Percentiles rank a stretch among this genome's conserved stretches.
phyloP scores from a whole-genome alignment of 2,329 filamentous ascomycete species.

The Ascomycota sp. region DNA sequence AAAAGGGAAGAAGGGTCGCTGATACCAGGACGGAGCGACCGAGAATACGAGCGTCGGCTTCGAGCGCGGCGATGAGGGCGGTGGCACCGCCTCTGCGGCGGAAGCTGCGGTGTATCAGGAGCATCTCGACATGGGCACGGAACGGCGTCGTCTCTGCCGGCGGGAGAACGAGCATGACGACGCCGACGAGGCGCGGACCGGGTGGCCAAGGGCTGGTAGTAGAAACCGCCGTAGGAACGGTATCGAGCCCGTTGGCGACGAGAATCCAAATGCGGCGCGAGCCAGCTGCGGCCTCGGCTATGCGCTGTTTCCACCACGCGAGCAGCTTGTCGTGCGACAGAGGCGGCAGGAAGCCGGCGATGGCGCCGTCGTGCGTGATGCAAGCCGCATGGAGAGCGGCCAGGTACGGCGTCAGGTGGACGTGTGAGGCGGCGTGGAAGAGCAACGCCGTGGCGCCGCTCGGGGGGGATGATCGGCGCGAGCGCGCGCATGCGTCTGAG shows the following conservation, averaged over 20 bases:
- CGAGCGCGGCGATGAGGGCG: conserved; percentile 30
- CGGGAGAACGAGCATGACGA: conserved; percentile 32
- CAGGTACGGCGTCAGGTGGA: conserved; percentile 32
- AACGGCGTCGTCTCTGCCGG: conserved; percentile 34
- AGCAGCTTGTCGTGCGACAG: conserved; percentile 34
- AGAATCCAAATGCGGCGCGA: conserved; percentile 32
- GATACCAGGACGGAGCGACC: conserved; percentile 31
- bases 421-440: conserved; percentile 24
- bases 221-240: conserved; percentile 9
- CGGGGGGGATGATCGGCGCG: no score
- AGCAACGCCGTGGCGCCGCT: conserved; percentile 3
- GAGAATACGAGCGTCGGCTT: conserved; percentile 26
- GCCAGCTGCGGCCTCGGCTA: conserved; percentile 23
- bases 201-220: not conserved
- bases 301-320: conserved; percentile 33
- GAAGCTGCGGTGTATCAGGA: conserved; percentile 32
- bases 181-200: conserved; percentile 28
- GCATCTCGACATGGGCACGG: conserved; percentile 33
- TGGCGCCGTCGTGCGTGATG: conserved; percentile 34
- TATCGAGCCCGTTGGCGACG: conserved; percentile 12
- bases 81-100: conserved; percentile 30
- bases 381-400: conserved; percentile 37
- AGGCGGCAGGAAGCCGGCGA: conserved; percentile 39
- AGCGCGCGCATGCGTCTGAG: no score
- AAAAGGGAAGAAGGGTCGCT: not conserved